Percentiles rank a stretch among this genome's conserved stretches.
Conservation (phyloP, 139 green algal species). For the Penium margaritaceum region DNA sequence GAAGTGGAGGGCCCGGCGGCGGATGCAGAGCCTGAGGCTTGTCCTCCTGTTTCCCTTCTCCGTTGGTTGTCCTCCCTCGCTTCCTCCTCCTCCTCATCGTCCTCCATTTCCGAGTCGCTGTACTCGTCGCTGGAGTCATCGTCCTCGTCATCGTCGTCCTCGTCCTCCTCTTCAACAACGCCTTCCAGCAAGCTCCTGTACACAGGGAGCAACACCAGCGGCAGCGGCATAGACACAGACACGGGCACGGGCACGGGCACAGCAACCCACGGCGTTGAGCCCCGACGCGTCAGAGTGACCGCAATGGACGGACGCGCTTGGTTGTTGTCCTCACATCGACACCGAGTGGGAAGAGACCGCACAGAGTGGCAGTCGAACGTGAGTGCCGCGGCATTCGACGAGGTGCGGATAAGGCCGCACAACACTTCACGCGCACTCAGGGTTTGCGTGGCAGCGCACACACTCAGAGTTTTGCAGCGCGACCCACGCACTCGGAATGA, state of each 20-base stretch:
- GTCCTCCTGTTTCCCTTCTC: constrained; percentile 1
- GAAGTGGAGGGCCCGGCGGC: background rate
- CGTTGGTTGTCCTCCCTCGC: background rate
- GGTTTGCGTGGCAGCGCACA: too few species aligned
- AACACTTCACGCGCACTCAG: background rate
- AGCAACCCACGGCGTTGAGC: background rate
- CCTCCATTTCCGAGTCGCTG: background rate
- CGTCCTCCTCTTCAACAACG: constrained; percentile 10
- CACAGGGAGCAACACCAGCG: background rate
- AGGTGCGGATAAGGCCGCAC: background rate
- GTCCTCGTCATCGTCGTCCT: constrained; percentile 27
- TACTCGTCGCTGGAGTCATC: background rate
- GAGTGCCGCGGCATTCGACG: background rate
- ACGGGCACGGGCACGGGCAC: background rate
- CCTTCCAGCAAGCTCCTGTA: constrained; percentile 26
- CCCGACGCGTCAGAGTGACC: background rate
- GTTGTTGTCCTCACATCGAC: too few species aligned
- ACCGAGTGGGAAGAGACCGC: too few species aligned
- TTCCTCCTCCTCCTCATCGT: background rate
- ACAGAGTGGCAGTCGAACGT: background rate
- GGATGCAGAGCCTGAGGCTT: background rate
- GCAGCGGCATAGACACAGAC: background rate
- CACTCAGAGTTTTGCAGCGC: too few species aligned
- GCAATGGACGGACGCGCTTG: background rate
- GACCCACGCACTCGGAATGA: too few species aligned